These are phyloP conservation scores for Candida xiaguanensis DNA, from an alignment of 805 yeast species.

Conservation along the genomic window DNA sequence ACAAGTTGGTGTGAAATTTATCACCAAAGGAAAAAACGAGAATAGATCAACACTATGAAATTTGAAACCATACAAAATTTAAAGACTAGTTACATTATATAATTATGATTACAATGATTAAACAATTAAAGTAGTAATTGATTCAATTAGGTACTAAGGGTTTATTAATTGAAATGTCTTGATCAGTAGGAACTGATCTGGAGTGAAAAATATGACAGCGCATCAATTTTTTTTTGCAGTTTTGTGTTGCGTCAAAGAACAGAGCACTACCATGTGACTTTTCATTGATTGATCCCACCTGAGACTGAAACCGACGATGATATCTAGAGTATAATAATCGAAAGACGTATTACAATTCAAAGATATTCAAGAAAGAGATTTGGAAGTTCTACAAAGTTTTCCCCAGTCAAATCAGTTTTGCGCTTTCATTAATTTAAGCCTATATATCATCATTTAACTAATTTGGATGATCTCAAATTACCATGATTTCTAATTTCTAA, in stretches of 20 bases:
- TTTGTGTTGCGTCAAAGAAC: neutral
- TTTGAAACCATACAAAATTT: neutral
- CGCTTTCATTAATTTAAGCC: neutral
- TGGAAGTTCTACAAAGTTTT: too few species aligned
- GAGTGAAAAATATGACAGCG: constrained; percentile 4
- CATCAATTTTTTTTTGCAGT: constrained; percentile 1
- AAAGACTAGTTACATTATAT: neutral
- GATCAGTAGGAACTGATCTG: too few species aligned
- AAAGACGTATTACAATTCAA: too few species aligned
- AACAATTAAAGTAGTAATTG: too few species aligned
- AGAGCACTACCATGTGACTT: constrained; percentile 5
- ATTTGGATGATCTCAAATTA: constrained; percentile 28
- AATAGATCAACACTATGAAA: neutral
- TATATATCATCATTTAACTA: neutral
- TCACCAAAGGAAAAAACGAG: neutral
- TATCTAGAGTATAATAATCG: too few species aligned
- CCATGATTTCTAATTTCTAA: constrained; percentile 77
- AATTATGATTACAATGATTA: too few species aligned
- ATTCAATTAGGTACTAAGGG: too few species aligned
- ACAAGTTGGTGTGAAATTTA: neutral
- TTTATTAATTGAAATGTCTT: too few species aligned
- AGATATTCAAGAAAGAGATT: too few species aligned
- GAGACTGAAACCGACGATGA: too few species aligned
- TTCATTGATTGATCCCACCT: too few species aligned
- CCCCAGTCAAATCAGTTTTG: neutral